Evolutionary conservation across 305 asterid species (phyloP).

Genomic region (Fraxinus sp.): DNA sequence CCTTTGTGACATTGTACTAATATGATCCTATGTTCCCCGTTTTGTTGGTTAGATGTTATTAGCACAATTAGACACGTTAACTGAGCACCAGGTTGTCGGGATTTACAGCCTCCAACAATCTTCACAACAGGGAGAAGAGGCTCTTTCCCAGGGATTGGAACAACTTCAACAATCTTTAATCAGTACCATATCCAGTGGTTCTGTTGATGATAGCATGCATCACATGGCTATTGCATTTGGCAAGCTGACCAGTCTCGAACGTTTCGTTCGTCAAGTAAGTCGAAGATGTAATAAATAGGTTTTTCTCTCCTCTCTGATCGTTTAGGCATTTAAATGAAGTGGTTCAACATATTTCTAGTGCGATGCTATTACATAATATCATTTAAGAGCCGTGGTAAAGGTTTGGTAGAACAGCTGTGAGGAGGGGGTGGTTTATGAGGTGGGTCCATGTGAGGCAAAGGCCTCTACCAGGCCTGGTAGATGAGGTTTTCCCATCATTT

Average conservation of each 20-base stretch:
- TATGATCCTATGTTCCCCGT: not conserved
- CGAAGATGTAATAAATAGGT: not conserved
- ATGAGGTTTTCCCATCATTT: no score
- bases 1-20: not conserved
- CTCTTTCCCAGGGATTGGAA: slow-evolving; percentile 81
- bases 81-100: slow-evolving; percentile 89
- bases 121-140: slow-evolving; percentile 92
- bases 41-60: slow-evolving; percentile 57
- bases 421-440: no score
- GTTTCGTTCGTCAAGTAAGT: slow-evolving; percentile 82
- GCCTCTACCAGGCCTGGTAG: no score
- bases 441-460: no score
- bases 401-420: no score
- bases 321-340: not conserved
- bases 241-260: slow-evolving; percentile 85
- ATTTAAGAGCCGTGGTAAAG: not conserved
- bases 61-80: slow-evolving; percentile 72
- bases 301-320: not conserved
- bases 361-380: not conserved
- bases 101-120: slow-evolving; percentile 86
- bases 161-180: slow-evolving; percentile 80
- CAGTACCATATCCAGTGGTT: slow-evolving; percentile 54
- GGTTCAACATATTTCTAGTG: not conserved
- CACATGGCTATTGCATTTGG: slow-evolving; percentile 88
- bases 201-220: slow-evolving; percentile 69